Conservation (phyloP, 2,329 filamentous ascomycete genomes). For the Madurella mycetomatis region DNA sequence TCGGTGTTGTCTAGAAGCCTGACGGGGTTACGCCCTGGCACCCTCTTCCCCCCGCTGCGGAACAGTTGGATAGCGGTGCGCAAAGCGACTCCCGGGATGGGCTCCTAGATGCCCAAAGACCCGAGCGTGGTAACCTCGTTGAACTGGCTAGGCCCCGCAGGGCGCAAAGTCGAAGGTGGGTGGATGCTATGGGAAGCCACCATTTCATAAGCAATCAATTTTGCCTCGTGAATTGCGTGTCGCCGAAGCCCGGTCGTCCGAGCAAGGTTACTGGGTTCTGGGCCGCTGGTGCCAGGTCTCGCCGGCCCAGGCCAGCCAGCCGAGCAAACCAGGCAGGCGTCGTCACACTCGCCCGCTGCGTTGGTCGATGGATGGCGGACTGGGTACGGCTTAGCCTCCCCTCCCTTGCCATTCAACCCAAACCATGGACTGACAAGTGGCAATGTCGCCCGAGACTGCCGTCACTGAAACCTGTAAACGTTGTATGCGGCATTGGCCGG, state of each 20-base stretch:
- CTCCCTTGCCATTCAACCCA: conserved; percentile 24
- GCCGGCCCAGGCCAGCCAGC: conserved; percentile 17
- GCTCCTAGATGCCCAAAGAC: conserved; percentile 17
- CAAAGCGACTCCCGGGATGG: conserved; percentile 8
- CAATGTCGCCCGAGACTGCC: conserved; percentile 29
- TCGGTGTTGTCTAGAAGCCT: conserved; percentile 23
- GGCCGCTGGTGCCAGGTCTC: conserved; percentile 13
- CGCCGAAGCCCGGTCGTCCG: conserved; percentile 15
- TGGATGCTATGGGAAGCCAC: conserved; percentile 7
- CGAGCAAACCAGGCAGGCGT: conserved; percentile 25
- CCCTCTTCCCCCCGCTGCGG: conserved; percentile 8
- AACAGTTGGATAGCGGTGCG: conserved; percentile 21
- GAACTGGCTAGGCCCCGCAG: conserved; percentile 14
- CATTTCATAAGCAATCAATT: conserved; percentile 15
- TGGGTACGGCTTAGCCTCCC: conserved; percentile 25
- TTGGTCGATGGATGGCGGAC: conserved; percentile 22
- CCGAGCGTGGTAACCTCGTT: conserved; percentile 11
- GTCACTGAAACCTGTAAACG: conserved; percentile 24
- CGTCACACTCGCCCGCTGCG: conserved; percentile 20
- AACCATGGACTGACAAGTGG: conserved; percentile 34
- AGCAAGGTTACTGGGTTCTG: conserved; percentile 9
- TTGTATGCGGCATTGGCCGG: conserved; percentile 21
- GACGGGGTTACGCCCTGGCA: conserved; percentile 18
- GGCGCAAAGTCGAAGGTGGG: conserved; percentile 1
- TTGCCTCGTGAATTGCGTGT: conserved; percentile 6